Percentiles rank a stretch among this genome's conserved stretches.
Conservation (phyloP, 2,329 filamentous ascomycete species). For the Ascochyta pisi region DNA sequence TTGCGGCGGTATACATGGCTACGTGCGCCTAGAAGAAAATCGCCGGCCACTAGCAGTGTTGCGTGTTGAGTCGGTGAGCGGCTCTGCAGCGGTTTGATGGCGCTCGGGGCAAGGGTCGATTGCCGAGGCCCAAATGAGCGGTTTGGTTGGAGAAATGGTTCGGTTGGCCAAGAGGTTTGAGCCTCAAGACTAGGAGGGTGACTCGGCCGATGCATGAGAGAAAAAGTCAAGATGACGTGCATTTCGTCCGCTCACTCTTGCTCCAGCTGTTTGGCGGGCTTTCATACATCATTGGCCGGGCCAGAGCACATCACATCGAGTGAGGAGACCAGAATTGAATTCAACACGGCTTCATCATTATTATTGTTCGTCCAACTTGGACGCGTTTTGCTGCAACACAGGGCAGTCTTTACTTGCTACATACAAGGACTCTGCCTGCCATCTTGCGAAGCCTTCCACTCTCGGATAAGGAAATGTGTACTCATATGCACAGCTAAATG, state of each 20-base stretch:
- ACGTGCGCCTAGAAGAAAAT: constrained; percentile 23
- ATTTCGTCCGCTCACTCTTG: neutral
- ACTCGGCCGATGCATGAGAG: constrained; percentile 3
- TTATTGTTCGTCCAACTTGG: constrained; percentile 16
- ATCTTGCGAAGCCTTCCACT: constrained; percentile 9
- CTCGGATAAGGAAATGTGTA: constrained; percentile 20
- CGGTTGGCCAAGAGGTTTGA: constrained; percentile 11
- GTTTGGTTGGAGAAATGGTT: constrained; percentile 13
- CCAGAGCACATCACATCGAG: neutral
- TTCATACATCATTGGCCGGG: neutral
- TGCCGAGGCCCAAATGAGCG: constrained; percentile 24
- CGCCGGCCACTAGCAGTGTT: constrained; percentile 17
- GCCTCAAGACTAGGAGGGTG: constrained; percentile 8
- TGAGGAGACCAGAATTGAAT: neutral
- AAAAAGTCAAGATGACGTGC: neutral
- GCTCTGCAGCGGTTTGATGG: constrained; percentile 15
- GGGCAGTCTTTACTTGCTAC: constrained; percentile 16
- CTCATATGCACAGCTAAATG: constrained; percentile 17
- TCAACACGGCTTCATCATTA: constrained; percentile 17
- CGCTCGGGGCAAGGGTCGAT: constrained; percentile 22
- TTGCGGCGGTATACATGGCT: constrained; percentile 34
- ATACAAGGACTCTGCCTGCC: constrained; percentile 8
- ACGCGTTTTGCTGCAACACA: constrained; percentile 14
- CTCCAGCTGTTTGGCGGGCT: neutral
- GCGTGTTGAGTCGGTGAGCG: constrained; percentile 28